These are phyloP conservation scores for Puccinia novopanici DNA, from an alignment of 1,284 basidiomycete species.

Conservation along the genomic window DNA sequence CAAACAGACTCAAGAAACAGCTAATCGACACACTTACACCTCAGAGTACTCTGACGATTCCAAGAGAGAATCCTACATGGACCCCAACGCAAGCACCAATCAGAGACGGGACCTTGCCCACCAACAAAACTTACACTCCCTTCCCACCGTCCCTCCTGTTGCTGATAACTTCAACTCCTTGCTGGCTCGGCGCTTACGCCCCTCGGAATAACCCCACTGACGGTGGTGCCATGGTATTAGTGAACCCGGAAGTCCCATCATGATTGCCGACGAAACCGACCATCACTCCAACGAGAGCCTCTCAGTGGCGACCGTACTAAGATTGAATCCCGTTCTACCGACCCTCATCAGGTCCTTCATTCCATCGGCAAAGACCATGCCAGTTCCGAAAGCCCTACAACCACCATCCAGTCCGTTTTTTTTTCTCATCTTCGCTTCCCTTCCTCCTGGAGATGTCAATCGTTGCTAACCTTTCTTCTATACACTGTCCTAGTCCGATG, in stretches of 20 bases:
- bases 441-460: background rate
- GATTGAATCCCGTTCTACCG: conserved; percentile 52
- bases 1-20: background rate
- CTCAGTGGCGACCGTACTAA: conserved; percentile 53
- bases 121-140: conserved; percentile 32
- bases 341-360: conserved; percentile 23
- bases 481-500: conserved; percentile 18
- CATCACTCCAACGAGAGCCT: conserved; percentile 51
- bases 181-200: conserved; percentile 38
- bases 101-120: background rate
- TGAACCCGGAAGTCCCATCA: conserved; percentile 47
- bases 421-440: conserved; percentile 5
- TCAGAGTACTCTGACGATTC: conserved; percentile 48
- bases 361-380: background rate
- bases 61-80: conserved; percentile 43
- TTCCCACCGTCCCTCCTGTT: conserved; percentile 30
- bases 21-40: conserved; percentile 39
- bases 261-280: conserved; percentile 49
- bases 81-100: background rate
- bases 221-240: conserved; percentile 19
- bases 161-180: conserved; percentile 31
- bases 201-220: conserved; percentile 16
- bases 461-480: background rate
- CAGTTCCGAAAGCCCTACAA: conserved; percentile 42
- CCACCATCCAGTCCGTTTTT: conserved; percentile 51